Base-by-base conservation (phyloP, 768 basidiomycete genomes). In the Tylopilus rubrobrunneus region DNA sequence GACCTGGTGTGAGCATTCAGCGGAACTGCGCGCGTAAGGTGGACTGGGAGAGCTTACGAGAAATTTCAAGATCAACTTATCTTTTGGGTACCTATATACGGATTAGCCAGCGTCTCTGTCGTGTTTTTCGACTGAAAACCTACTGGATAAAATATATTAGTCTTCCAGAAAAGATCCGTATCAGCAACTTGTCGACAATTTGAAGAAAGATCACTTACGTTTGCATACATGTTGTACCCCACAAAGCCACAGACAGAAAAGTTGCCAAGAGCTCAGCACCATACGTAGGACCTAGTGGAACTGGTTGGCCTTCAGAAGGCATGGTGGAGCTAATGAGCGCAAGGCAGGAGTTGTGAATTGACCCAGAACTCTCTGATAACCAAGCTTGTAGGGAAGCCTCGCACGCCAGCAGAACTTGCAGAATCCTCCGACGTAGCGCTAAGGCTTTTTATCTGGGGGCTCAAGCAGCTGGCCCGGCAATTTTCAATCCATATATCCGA, bases 201-300 rank as follows among this genome's bases (percentile, higher is more conserved):
- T 25, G 25, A 29, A 39, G 5, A 12, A 29, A 33, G 11, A 6
- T 40, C 11, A 25, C 51, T 19, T 29, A 58, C 51, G 58, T 58
- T 44, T 53, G 47, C 56, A 53, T 53, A 42, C 56, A 53, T 25
- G 57, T 41, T 15, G 36, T 58, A 7, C 57, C 52, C 58, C 58
- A 59, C 25, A 59, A 40, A 12, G 56, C 56, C 14, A 58, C 45
- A 39, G 48, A 42, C 14, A 50, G 9, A 17, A 37, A 59, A 4
- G 56, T 28, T 15, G 49, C 52, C 21, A 51, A 39, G n/a, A 59
- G 50, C 47, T 57, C 56, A 28, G 43, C 56, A 23, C 56, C 58
- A 42, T 27, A 40, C 8, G 19, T 19, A 2, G 19, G 39, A 40
- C 39, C 19, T 3, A 21, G n/a, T 21, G n/a, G 39, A 8, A 40